phyloP scores from a whole-genome alignment of 192 early-diverging fungal species.

The Coemansia sp. region DNA sequence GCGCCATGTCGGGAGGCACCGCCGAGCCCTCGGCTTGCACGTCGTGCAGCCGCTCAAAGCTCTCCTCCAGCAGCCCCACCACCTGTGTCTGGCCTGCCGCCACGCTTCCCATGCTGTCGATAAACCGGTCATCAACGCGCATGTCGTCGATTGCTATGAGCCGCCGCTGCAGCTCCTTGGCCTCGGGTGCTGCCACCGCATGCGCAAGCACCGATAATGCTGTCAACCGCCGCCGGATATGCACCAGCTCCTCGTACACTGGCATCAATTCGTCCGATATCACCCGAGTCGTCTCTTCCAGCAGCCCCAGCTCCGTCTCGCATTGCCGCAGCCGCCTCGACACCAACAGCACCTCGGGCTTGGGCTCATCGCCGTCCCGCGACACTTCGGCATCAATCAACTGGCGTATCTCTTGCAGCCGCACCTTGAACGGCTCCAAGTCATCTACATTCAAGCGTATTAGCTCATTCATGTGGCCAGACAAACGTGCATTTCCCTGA shows the following conservation, averaged over 20 bases:
- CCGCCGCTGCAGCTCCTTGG: slow-evolving; percentile 64
- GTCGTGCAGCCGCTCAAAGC: slow-evolving; percentile 81
- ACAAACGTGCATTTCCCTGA: slow-evolving; percentile 6
- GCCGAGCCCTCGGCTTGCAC: slow-evolving; percentile 67
- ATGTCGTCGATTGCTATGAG: slow-evolving; percentile 76
- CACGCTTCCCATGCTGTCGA: slow-evolving; percentile 64
- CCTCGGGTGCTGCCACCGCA: slow-evolving; percentile 23
- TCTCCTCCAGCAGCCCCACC: slow-evolving; percentile 74
- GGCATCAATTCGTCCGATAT: slow-evolving; percentile 74
- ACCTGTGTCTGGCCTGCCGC: slow-evolving; percentile 84
- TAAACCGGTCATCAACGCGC: slow-evolving; percentile 79
- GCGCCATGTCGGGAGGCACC: slow-evolving; percentile 62
- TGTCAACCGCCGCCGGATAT: slow-evolving; percentile 63
- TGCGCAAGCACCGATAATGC: slow-evolving; percentile 40
- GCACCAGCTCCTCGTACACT: slow-evolving; percentile 68
- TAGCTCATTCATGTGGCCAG: background rate
- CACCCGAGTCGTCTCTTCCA: slow-evolving; percentile 59
- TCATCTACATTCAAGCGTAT: slow-evolving; percentile 44
- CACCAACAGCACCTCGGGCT: slow-evolving; percentile 44
- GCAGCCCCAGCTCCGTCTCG: slow-evolving; percentile 39
- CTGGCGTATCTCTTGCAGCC: slow-evolving; percentile 60
- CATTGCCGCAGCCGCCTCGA: slow-evolving; percentile 52
- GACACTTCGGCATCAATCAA: slow-evolving; percentile 53
- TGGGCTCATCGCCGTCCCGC: background rate
- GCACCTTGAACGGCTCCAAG: slow-evolving; percentile 60